Base-by-base conservation (phyloP, 495 filamentous ascomycete species). In the Tuber umbilicatum region DNA sequence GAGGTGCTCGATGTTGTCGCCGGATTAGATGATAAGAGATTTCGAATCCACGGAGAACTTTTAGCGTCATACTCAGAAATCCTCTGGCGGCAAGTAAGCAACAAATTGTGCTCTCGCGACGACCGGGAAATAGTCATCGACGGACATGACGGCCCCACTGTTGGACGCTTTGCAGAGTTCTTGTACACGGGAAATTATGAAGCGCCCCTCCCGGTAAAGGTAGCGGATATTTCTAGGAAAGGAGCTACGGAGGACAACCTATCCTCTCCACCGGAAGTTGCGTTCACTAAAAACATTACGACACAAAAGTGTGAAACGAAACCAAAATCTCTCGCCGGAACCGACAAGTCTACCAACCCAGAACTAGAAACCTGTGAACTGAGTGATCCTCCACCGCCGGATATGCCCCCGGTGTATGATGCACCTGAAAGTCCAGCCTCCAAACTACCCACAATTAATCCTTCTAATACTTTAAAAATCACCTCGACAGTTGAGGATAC, bases 141-240 rank as follows among this genome's bases (percentile, higher is more conserved):
- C 4, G 55, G 27, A 64, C 55, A 64, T 27, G 55, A 64, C 27
- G 27, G 55, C 16, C 12, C 27, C 35, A 64, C 55, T 17, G 31
- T 75, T 42, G 74, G 31, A 4, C 74, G 74, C 19, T 68, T 75
- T 37, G 39, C 45, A 41, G 70, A 75, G 27, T 75, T 68, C 27
- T 31, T 68, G 19, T 75, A 75, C 45, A 68, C 74, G 7, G 69
- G 74, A 0, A 41, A 69, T 64, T 75, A 75, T 47, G 35, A 72
- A 2, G 67, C 55, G 3, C 74, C 74, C 19, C 55, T 68, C 3
- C 74, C 70, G 12, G 21, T 42, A 27, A 43, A 5, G 35, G 31
- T 74, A 70, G 6, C 55, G 5, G 27, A 31, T 35, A 16, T 2
- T 1, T 14, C 55, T 35, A 17, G 27, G 12, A 64, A 64, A 5